Conservation (phyloP, 805 yeast species). For the Saccharomycodes ludwigii region DNA sequence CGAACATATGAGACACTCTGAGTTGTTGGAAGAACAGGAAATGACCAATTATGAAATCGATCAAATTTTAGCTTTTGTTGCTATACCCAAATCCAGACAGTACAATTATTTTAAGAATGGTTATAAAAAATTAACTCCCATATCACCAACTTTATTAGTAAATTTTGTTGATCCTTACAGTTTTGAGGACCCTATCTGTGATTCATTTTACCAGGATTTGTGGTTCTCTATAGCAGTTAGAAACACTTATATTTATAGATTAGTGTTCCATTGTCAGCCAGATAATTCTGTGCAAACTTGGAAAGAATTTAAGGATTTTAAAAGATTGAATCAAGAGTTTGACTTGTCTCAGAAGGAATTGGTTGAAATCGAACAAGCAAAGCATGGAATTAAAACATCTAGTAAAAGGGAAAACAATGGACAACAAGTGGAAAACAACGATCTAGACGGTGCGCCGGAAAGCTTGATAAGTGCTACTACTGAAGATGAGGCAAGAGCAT, state of each 20-base stretch:
- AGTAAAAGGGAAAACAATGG: constrained; percentile 7
- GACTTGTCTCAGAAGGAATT: constrained; percentile 16
- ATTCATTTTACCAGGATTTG: constrained; percentile 70
- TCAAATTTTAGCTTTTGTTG: constrained; percentile 14
- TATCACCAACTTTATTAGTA: no score
- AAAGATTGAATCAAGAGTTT: constrained; percentile 50
- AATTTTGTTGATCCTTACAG: constrained; percentile 72
- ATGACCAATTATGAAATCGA: constrained; percentile 20
- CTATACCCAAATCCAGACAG: constrained; percentile 4
- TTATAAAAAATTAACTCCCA: constrained; percentile 12
- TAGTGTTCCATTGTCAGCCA: constrained; percentile 89
- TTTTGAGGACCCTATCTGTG: constrained; percentile 77
- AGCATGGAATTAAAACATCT: constrained; percentile 11
- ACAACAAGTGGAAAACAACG: background rate
- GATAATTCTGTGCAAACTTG: constrained; percentile 84
- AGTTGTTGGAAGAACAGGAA: constrained; percentile 16
- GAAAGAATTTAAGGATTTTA: constrained; percentile 73
- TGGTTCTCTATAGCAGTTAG: constrained; percentile 78
- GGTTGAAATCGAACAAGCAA: constrained; percentile 20
- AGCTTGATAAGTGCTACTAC: no score
- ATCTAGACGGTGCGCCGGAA: no score
- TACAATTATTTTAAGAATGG: background rate
- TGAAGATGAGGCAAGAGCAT: background rate
- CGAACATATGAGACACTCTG: no score
- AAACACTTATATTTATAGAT: constrained; percentile 69